Percentiles rank a stretch among this genome's conserved stretches.
Evolutionary conservation across 2,329 filamentous ascomycete species (phyloP).

Genomic region (Chalaropsis thielavioides): DNA sequence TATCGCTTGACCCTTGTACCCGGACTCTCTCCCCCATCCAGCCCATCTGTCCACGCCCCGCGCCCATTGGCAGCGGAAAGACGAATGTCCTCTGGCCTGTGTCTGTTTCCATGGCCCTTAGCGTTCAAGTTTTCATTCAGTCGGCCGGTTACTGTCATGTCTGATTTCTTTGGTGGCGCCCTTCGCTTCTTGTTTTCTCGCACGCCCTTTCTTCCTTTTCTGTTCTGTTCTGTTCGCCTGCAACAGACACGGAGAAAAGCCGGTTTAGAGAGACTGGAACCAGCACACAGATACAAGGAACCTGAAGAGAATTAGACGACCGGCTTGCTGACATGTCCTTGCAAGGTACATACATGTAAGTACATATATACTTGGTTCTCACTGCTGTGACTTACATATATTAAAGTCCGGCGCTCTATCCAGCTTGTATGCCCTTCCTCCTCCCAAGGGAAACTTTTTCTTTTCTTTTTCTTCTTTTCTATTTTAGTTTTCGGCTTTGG

Average conservation of each 20-base stretch:
- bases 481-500: neutral
- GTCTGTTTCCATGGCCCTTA: neutral
- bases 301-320: neutral
- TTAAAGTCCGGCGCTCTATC: neutral
- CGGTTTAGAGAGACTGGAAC: neutral
- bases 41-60: neutral
- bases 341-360: neutral
- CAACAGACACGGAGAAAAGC: neutral
- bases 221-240: neutral
- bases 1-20: neutral
- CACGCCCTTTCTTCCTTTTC: too few relatives aligned
- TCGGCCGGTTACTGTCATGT: neutral
- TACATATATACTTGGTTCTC: neutral
- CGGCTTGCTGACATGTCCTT: neutral
- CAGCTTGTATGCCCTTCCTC: neutral
- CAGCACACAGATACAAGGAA: neutral
- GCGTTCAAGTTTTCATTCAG: neutral
- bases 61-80: neutral
- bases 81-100: neutral
- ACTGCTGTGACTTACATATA: neutral
- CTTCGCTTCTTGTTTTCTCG: neutral
- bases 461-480: neutral
- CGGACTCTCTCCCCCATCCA: neutral
- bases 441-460: neutral
- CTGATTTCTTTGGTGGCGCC: neutral